These are phyloP conservation scores for Cladosporium sp. DNA, from an alignment of 2,329 filamentous ascomycete species.

Conservation along the genomic window DNA sequence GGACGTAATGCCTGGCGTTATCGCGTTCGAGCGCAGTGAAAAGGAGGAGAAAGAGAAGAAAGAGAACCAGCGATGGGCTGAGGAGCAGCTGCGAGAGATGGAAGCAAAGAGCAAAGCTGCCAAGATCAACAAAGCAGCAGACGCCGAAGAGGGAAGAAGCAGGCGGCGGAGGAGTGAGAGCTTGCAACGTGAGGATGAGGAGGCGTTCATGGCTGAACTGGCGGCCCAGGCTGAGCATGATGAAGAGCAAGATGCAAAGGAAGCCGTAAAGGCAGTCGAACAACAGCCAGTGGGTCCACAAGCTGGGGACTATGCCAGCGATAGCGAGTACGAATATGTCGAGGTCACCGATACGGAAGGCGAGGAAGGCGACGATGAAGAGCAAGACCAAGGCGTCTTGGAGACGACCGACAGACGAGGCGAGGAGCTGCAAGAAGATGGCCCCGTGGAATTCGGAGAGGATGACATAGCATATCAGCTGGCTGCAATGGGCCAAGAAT, in stretches of 20 bases:
- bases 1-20: conserved; percentile 73
- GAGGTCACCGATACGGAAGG: conserved; percentile 57
- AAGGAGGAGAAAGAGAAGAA: conserved; percentile 61
- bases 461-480: conserved; percentile 93
- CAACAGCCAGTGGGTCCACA: conserved; percentile 21
- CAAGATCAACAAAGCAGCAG: conserved; percentile 25
- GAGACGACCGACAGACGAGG: conserved; percentile 62
- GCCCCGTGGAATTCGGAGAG: conserved; percentile 78
- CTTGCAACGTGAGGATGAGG: conserved; percentile 38
- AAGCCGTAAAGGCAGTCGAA: conserved; percentile 46
- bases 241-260: conserved; percentile 64
- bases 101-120: conserved; percentile 25
- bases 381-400: conserved; percentile 47
- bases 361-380: conserved; percentile 44
- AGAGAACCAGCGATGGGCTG: conserved; percentile 36
- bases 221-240: conserved; percentile 34
- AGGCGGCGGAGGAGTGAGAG: conserved; percentile 33
- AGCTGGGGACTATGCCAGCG: conserved; percentile 55
- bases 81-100: conserved; percentile 34
- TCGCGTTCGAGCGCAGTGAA: conserved; percentile 70
- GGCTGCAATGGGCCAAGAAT: conserved; percentile 83
- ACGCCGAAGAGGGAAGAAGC: conserved; percentile 22
- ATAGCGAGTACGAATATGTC: conserved; percentile 75
- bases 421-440: conserved; percentile 37
- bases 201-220: conserved; percentile 37